A percentile compares a stretch with the other conserved stretches of the same genome.
Conservation (phyloP, 1,139 yeast genomes). For the Debaryomyces psychrophilus region DNA sequence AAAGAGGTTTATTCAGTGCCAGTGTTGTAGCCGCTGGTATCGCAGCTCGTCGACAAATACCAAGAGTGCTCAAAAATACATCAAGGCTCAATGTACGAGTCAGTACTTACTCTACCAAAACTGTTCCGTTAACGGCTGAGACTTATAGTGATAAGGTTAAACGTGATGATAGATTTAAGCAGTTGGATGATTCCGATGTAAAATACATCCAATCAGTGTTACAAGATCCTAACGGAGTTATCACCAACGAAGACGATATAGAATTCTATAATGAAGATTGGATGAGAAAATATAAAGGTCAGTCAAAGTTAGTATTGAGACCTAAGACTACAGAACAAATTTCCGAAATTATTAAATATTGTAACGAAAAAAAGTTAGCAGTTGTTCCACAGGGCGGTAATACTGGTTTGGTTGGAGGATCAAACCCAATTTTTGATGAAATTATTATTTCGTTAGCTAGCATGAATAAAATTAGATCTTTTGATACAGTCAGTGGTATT, state of each 20-base stretch:
- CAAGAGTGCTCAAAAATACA: constrained; percentile 4
- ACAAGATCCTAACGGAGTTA: constrained; percentile 47
- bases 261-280: constrained; percentile 85
- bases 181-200: constrained; percentile 60
- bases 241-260: constrained; percentile 64
- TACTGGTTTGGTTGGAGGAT: constrained; percentile 96
- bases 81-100: not conserved
- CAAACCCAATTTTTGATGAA: constrained; percentile 92
- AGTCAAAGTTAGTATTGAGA: constrained; percentile 76
- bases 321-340: constrained; percentile 86
- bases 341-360: constrained; percentile 73
- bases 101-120: constrained; percentile 34
- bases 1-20: constrained; percentile 3
- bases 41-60: constrained; percentile 3
- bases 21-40: not conserved
- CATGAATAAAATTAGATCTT: constrained; percentile 78
- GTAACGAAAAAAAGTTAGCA: constrained; percentile 78
- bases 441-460: constrained; percentile 70
- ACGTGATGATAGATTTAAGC: constrained; percentile 48
- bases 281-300: constrained; percentile 95
- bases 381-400: constrained; percentile 98
- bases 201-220: constrained; percentile 62
- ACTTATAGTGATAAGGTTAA: constrained; percentile 57
- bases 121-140: constrained; percentile 64
- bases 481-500: constrained; percentile 83